Evolutionary conservation across 768 basidiomycete species (phyloP).

Genomic region (Rhizopogon salebrosus): DNA sequence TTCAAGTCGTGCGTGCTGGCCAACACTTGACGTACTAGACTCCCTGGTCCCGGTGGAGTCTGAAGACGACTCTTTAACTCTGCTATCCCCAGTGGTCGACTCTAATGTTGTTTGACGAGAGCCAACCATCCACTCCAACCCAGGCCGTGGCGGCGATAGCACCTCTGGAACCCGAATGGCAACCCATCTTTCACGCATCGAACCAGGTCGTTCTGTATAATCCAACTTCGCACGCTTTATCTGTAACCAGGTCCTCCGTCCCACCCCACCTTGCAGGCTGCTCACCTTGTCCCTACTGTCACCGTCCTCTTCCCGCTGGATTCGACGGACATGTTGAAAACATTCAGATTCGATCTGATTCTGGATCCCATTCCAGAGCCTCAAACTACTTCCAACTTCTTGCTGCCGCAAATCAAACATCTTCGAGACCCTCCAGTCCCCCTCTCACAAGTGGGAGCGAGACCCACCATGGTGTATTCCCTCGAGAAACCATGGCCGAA

Average conservation of each 20-base stretch:
- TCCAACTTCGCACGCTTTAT: constrained; percentile 76
- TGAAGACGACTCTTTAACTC: too few relatives aligned
- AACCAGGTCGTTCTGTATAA: constrained; percentile 89
- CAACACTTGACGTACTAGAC: too few relatives aligned
- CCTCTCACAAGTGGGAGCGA: constrained; percentile 22
- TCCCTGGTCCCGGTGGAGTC: too few relatives aligned
- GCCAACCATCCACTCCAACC: constrained; percentile 25
- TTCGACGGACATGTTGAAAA: constrained; percentile 29
- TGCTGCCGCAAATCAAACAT: constrained; percentile 63
- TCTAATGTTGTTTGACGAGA: constrained; percentile 25
- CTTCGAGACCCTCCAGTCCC: constrained; percentile 49
- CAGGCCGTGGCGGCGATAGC: constrained; percentile 24
- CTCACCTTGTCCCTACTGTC: constrained; percentile 68
- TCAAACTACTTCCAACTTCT: constrained; percentile 81
- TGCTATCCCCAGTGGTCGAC: background rate
- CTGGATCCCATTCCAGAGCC: constrained; percentile 47
- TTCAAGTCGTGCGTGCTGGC: too few relatives aligned
- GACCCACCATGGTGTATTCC: constrained; percentile 37
- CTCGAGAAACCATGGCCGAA: constrained; percentile 74
- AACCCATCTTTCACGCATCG: constrained; percentile 74
- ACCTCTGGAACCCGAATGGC: constrained; percentile 47
- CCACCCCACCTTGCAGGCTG: constrained; percentile 20
- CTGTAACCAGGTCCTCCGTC: constrained; percentile 42
- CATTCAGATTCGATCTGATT: constrained; percentile 30
- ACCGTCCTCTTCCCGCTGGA: constrained; percentile 48